Evolutionary conservation across 78 protist species (phyloP).

Genomic region (Dictyostelium firmibasis): DNA sequence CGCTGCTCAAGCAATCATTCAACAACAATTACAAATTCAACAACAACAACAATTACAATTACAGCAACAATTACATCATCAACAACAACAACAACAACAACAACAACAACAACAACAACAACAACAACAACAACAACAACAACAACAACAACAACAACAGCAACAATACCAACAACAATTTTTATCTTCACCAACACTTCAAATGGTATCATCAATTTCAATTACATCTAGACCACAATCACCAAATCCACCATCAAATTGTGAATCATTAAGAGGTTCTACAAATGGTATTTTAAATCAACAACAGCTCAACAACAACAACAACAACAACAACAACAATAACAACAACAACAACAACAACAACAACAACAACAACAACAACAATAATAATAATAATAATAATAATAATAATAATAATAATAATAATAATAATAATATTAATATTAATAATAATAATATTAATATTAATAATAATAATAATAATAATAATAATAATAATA

Average conservation of each 20-base stretch:
- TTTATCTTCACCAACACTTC: neutral
- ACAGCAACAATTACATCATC: slow-evolving; percentile 7
- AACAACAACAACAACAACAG: neutral
- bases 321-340: too few relatives aligned
- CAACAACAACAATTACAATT: neutral
- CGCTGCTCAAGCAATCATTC: neutral
- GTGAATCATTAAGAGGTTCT: neutral
- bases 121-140: neutral
- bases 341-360: neutral
- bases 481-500: neutral
- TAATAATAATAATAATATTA: neutral
- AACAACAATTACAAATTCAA: slow-evolving; percentile 12
- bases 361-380: neutral
- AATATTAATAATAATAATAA: neutral
- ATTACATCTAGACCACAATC: neutral
- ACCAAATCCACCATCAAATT: neutral
- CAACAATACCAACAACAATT: neutral
- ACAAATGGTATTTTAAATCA: neutral
- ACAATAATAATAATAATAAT: neutral
- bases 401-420: neutral
- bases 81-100: neutral
- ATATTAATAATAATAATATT: neutral
- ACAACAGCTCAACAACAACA: too few relatives aligned
- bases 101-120: slow-evolving; percentile 19
- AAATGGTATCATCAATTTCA: neutral